Evolutionary conservation across 306 rosid species (phyloP), one percentile per base, ranked within the genome.

Genomic region (Fragaria iinumae): DNA sequence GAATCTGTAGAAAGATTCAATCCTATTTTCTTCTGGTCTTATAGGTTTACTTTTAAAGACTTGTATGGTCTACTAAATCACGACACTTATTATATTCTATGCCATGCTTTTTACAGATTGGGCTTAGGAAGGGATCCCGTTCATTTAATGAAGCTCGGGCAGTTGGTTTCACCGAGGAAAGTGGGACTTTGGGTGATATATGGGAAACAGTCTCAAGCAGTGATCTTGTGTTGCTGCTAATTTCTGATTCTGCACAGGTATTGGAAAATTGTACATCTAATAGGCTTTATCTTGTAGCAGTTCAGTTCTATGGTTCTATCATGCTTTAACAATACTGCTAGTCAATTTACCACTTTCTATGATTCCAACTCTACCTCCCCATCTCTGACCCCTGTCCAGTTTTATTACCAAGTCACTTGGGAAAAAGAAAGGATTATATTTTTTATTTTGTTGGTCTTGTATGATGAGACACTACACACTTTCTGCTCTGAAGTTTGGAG

Each of bases 211-310:
- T 95, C 74, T 84, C 93, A 0, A 88, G 88, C 68, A 92, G 98
- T 82, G 99, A 95, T 86, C 97, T 95, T 45, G 97, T 95, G 65
- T 78, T 95, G 92, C 89, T 95, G 21, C 84, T 95, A 49, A 95
- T 95, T 83, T 95, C 98, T 77, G 99, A 95, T 81, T 83, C 99
- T 67, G 99, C 99, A 2, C 99, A 95, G 97, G 99, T 90, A 78
- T 34, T 45, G 5, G 0, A 32, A 45, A n/a, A 29, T 23, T 10
- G 14, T 39, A n/a, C 50, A 45, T 11, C 50, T 38, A 41, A 62
- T 44, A 48, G n/a, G 48, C 68, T 12, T 11, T 56, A 69, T 41
- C 18, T 29, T 70, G 56, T 7, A 34, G 48, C 39, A 38, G 69
- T 27, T 34, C 34, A 2, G 65, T 7, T 1, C 76, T 1, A 53